Conservation (phyloP, 2,329 filamentous ascomycete genomes). For the Fragosphaeria purpurea region DNA sequence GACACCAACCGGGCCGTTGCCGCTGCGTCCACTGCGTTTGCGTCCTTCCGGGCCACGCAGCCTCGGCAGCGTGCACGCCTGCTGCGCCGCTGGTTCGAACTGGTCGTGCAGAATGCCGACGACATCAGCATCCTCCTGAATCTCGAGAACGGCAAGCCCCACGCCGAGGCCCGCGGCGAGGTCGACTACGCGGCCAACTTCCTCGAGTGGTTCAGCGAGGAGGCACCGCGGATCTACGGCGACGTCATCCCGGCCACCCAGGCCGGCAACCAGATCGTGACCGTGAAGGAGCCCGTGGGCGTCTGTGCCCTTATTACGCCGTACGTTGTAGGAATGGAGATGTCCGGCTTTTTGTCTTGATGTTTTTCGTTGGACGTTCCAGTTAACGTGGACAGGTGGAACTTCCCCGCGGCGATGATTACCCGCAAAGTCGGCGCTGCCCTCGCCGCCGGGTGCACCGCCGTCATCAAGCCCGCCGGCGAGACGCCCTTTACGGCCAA, state of each 20-base stretch:
- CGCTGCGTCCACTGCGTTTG: slow-evolving; percentile 69
- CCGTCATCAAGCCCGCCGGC: slow-evolving; percentile 80
- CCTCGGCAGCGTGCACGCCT: slow-evolving; percentile 64
- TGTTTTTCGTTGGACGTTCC: too few relatives aligned
- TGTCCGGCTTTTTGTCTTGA: too few relatives aligned
- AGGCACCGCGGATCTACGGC: slow-evolving; percentile 63
- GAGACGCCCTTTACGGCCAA: slow-evolving; percentile 89
- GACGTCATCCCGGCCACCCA: slow-evolving; percentile 64
- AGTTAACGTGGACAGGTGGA: slow-evolving; percentile 42
- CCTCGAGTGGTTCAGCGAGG: slow-evolving; percentile 72
- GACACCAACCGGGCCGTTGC: slow-evolving; percentile 75
- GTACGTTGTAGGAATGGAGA: background rate
- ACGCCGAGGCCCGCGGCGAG: slow-evolving; percentile 64
- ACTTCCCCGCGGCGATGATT: slow-evolving; percentile 72
- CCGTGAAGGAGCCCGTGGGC: slow-evolving; percentile 72
- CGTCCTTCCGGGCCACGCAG: slow-evolving; percentile 58
- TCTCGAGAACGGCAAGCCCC: slow-evolving; percentile 80
- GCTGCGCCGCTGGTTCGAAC: slow-evolving; percentile 69
- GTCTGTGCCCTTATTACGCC: slow-evolving; percentile 76
- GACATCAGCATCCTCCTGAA: slow-evolving; percentile 76
- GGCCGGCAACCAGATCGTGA: slow-evolving; percentile 64
- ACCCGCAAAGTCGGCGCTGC: slow-evolving; percentile 61
- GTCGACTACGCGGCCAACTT: slow-evolving; percentile 63
- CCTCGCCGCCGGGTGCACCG: slow-evolving; percentile 87
- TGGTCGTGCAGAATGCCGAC: slow-evolving; percentile 66